Evolutionary conservation across 1,284 basidiomycete genomes (phyloP).

Genomic region (Trametes hirsuta): DNA sequence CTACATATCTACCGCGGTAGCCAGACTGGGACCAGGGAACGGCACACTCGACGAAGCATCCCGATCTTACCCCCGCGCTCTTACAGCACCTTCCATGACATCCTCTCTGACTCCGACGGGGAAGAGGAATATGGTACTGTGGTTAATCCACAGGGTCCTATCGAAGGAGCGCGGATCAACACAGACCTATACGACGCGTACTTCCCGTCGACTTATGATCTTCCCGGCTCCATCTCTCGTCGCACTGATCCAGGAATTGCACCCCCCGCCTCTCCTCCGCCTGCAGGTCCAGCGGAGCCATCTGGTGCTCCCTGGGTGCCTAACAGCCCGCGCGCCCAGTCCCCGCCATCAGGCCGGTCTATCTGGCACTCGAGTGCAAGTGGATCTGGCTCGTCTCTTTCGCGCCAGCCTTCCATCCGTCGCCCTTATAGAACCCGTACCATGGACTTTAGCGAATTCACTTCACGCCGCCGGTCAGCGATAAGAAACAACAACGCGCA

Average conservation of each 20-base stretch:
- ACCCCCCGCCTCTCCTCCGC: constrained; percentile 21
- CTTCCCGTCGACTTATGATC: constrained; percentile 20
- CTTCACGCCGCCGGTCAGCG: constrained; percentile 54
- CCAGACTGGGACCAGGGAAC: constrained; percentile 6
- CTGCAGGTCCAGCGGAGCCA: constrained; percentile 8
- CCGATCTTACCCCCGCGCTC: constrained; percentile 33
- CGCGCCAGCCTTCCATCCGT: constrained; percentile 53
- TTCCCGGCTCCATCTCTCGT: constrained; percentile 16
- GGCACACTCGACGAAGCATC: constrained; percentile 12
- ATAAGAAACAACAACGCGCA: constrained; percentile 25
- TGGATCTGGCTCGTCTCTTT: constrained; percentile 33
- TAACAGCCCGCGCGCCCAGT: constrained; percentile 29
- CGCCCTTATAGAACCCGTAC: constrained; percentile 53
- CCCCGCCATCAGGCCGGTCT: constrained; percentile 7
- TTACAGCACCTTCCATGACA: constrained; percentile 52
- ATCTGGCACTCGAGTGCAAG: constrained; percentile 9
- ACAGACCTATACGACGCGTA: constrained; percentile 52
- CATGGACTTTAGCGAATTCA: constrained; percentile 70
- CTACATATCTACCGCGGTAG: constrained; percentile 55
- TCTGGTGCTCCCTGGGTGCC: constrained; percentile 11
- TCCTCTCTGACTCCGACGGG: constrained; percentile 49
- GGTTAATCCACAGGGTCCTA: constrained; percentile 34
- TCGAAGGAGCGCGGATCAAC: constrained; percentile 59
- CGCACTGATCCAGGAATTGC: constrained; percentile 6
- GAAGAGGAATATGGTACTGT: constrained; percentile 63